These are phyloP conservation scores for Corylus heterophylla DNA, from an alignment of 306 rosid species.

Conservation along the genomic window DNA sequence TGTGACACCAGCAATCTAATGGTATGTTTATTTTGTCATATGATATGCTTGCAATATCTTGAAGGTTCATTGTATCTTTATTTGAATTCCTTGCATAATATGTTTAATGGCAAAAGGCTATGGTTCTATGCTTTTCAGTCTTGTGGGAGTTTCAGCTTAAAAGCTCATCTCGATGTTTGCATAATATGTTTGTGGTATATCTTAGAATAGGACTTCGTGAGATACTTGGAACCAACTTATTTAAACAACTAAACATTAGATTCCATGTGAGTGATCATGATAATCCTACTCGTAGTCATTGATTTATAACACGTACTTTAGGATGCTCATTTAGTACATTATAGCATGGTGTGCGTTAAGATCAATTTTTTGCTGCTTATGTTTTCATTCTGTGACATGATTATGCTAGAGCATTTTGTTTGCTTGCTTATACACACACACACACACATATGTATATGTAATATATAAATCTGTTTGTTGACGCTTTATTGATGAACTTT, in stretches of 20 bases:
- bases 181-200: neutral
- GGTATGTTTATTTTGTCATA: constrained; percentile 36
- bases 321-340: neutral
- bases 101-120: neutral
- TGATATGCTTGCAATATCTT: constrained; percentile 2
- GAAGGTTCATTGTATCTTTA: neutral
- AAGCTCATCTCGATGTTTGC: neutral
- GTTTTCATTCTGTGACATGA: neutral
- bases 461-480: neutral
- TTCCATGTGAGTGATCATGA: neutral
- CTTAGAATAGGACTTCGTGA: neutral
- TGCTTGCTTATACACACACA: neutral
- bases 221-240: neutral
- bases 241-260: neutral
- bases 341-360: neutral
- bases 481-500: neutral
- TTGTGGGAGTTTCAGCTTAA: neutral
- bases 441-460: no score
- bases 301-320: neutral
- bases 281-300: neutral
- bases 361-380: neutral
- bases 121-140: neutral
- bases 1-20: constrained; percentile 51
- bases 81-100: constrained; percentile 6
- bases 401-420: neutral